phyloP scores from a whole-genome alignment of 768 basidiomycete species.

The Lactarius hengduanensis region DNA sequence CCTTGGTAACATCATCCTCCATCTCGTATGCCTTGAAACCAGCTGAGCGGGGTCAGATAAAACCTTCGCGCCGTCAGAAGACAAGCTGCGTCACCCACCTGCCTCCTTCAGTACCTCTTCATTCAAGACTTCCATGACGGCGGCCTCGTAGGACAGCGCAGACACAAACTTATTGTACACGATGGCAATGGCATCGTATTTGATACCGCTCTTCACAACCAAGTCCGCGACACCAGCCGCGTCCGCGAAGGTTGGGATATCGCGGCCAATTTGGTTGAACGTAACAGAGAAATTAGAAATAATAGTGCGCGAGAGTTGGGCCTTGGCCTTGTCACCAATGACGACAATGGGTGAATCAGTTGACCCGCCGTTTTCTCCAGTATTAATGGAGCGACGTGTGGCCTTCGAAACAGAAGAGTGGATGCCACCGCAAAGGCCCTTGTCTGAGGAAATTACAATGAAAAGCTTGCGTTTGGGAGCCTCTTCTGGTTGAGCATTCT shows the following conservation, averaged over 20 bases:
- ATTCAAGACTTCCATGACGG: conserved; percentile 72
- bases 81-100: conserved; percentile 46
- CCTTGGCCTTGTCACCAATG: conserved; percentile 97
- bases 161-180: conserved; percentile 87
- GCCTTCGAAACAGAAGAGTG: conserved; percentile 95
- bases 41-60: conserved; percentile 42
- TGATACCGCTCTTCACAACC: conserved; percentile 78
- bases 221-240: conserved; percentile 93
- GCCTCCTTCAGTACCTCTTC: conserved; percentile 79
- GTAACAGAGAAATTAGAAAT: conserved; percentile 71
- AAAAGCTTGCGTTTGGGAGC: conserved; percentile 80
- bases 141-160: conserved; percentile 87
- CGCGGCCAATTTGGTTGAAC: conserved; percentile 97
- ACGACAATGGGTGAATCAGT: conserved; percentile 73
- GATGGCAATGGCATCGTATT: conserved; percentile 82
- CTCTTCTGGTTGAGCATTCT: conserved; percentile 67
- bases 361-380: conserved; percentile 50
- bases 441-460: conserved; percentile 94
- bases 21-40: conserved; percentile 96
- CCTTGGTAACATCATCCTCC: conserved; percentile 93
- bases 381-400: conserved; percentile 68
- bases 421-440: conserved; percentile 99
- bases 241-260: conserved; percentile 96
- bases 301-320: conserved; percentile 72
- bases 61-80: not conserved